Percentiles rank a stretch among this genome's conserved stretches.
phyloP scores from a whole-genome alignment of 2,329 filamentous ascomycete genomes.

The Nemania sp. region DNA sequence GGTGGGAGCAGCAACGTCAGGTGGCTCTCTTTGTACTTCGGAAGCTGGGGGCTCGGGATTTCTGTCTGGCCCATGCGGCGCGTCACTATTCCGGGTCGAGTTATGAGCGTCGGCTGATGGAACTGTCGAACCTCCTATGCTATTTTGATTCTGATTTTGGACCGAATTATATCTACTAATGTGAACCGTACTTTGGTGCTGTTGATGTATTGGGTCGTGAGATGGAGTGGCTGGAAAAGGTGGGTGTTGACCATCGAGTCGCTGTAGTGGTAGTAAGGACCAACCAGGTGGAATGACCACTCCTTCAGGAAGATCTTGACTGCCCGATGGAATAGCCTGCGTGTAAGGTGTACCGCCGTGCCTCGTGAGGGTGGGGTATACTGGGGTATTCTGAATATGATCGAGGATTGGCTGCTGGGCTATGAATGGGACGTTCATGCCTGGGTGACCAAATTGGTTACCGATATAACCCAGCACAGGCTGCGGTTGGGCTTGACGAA shows the following conservation, averaged over 20 bases:
- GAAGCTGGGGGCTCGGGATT: constrained; percentile 19
- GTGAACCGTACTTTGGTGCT: constrained; percentile 19
- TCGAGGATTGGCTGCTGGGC: constrained; percentile 24
- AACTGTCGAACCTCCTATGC: constrained; percentile 8
- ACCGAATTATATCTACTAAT: constrained; percentile 11
- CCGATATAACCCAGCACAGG: no score
- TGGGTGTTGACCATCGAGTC: constrained; percentile 48
- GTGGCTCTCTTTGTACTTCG: constrained; percentile 29
- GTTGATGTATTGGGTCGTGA: constrained; percentile 23
- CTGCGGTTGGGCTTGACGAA: constrained; percentile 57
- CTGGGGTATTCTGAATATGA: constrained; percentile 34
- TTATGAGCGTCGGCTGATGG: constrained; percentile 8
- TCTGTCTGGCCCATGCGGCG: not conserved
- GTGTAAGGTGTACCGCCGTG: constrained; percentile 52
- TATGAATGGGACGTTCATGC: constrained; percentile 26
- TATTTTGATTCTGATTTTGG: constrained; percentile 3
- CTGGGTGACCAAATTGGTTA: no score
- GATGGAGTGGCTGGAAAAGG: constrained; percentile 18
- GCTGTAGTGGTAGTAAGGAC: constrained; percentile 65
- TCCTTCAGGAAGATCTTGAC: constrained; percentile 63
- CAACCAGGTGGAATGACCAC: constrained; percentile 67
- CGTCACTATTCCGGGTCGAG: constrained; percentile 8
- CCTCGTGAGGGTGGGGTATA: constrained; percentile 49
- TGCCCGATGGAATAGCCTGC: constrained; percentile 60
- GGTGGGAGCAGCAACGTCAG: constrained; percentile 51